phyloP scores from a whole-genome alignment of 2,329 filamentous ascomycete genomes.

The Aspergillus oerlinghausenensis region DNA sequence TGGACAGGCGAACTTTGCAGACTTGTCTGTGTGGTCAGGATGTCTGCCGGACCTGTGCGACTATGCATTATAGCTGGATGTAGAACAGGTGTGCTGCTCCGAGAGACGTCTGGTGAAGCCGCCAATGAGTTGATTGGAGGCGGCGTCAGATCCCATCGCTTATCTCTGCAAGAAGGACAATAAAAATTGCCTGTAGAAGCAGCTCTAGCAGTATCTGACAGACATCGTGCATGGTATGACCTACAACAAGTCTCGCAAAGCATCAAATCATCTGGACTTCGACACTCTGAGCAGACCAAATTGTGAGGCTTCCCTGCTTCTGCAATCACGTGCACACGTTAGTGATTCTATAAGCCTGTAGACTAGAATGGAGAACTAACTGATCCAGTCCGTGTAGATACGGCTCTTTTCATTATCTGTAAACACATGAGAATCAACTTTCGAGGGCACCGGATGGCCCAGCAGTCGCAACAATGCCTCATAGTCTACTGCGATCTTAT shows the following conservation, averaged over 20 bases:
- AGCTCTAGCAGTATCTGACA: slow-evolving; percentile 6
- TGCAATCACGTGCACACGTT: neutral
- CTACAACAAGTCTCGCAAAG: slow-evolving; percentile 28
- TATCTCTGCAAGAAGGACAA: slow-evolving; percentile 23
- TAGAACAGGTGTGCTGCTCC: slow-evolving; percentile 6
- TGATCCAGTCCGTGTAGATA: slow-evolving; percentile 28
- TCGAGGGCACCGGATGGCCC: neutral
- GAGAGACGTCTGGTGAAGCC: slow-evolving; percentile 8
- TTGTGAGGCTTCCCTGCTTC: slow-evolving; percentile 27
- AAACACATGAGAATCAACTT: neutral
- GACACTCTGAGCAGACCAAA: slow-evolving; percentile 26
- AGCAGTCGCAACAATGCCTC: neutral
- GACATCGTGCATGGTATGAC: slow-evolving; percentile 26
- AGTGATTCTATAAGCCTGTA: neutral
- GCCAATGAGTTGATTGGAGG: slow-evolving; percentile 8
- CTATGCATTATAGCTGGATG: neutral
- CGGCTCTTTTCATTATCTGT: slow-evolving; percentile 16
- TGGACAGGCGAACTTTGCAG: neutral
- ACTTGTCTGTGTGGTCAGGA: neutral
- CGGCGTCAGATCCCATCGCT: slow-evolving; percentile 19
- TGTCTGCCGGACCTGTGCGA: neutral
- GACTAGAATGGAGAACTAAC: slow-evolving; percentile 10
- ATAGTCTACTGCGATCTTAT: neutral
- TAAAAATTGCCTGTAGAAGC: slow-evolving; percentile 12
- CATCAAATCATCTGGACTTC: slow-evolving; percentile 21